phyloP scores from a whole-genome alignment of 2,329 filamentous ascomycete genomes.

The Sporothrix protearum region DNA sequence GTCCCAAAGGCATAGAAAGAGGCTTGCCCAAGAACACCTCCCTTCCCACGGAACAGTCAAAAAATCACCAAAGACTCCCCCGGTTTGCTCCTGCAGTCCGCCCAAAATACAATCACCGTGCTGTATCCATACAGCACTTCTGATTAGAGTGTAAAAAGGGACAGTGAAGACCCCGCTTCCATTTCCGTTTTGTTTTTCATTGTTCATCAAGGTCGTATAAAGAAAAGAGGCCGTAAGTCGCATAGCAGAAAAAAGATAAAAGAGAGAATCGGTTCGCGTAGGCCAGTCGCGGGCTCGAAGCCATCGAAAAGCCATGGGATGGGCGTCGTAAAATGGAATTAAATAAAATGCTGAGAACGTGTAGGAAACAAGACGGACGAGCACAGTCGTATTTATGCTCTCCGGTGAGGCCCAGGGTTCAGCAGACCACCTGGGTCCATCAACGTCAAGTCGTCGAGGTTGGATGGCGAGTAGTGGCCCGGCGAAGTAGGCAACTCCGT shows the following conservation, averaged over 20 bases:
- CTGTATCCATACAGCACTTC: neutral
- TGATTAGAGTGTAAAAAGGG: neutral
- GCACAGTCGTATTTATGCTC: neutral
- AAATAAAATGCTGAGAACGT: neutral
- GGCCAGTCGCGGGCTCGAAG: neutral
- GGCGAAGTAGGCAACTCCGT: neutral
- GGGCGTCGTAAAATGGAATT: neutral
- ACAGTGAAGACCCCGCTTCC: neutral
- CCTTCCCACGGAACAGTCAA: neutral
- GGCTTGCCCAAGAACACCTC: neutral
- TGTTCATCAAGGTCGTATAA: neutral
- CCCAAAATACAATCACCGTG: neutral
- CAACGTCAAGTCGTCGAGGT: constrained; percentile 24
- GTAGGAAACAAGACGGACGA: neutral
- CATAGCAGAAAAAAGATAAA: neutral
- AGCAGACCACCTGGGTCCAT: constrained; percentile 28
- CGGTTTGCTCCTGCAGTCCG: neutral
- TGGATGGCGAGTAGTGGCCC: neutral
- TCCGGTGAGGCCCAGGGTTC: neutral
- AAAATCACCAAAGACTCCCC: neutral
- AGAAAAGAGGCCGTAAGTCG: neutral
- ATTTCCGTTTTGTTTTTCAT: neutral
- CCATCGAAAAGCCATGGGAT: neutral
- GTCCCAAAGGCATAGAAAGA: neutral
- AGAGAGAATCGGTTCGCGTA: neutral